Conservation (phyloP, 1,139 yeast genomes). For the Blastobotrys proliferans region DNA sequence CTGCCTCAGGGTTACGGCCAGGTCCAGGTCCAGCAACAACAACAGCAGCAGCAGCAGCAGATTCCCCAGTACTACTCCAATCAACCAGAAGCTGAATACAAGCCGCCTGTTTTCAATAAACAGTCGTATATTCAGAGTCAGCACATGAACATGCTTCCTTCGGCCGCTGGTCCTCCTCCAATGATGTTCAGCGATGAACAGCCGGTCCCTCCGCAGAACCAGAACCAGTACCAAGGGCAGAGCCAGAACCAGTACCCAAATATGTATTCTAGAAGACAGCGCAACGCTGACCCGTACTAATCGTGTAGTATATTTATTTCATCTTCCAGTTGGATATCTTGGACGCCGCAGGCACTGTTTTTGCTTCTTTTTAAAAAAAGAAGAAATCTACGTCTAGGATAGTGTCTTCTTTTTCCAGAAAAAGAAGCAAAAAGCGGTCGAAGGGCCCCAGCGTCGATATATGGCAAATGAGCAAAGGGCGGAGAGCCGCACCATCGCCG, state of each 20-base stretch:
- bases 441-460: too few relatives aligned
- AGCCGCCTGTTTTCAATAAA: constrained; percentile 13
- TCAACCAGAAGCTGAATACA: constrained; percentile 7
- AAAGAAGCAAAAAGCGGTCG: too few relatives aligned
- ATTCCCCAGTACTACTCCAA: neutral
- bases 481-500: too few relatives aligned
- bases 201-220: constrained; percentile 10
- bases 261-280: too few relatives aligned
- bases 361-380: too few relatives aligned
- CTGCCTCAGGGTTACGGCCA: constrained; percentile 9
- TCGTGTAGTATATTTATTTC: too few relatives aligned
- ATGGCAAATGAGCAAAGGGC: too few relatives aligned
- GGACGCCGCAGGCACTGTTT: too few relatives aligned
- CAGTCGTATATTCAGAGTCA: constrained; percentile 6
- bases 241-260: neutral
- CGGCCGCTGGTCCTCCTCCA: constrained; percentile 7
- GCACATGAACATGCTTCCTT: neutral
- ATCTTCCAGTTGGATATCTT: too few relatives aligned
- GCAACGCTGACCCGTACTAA: too few relatives aligned
- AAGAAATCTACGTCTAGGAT: too few relatives aligned
- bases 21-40: constrained; percentile 7
- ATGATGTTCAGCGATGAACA: constrained; percentile 14
- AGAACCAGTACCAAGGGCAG: constrained; percentile 1
- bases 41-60: constrained; percentile 8
- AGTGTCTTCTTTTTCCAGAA: too few relatives aligned